Conservation (phyloP, 1,284 basidiomycete species). For the Fistulina hepatica region DNA sequence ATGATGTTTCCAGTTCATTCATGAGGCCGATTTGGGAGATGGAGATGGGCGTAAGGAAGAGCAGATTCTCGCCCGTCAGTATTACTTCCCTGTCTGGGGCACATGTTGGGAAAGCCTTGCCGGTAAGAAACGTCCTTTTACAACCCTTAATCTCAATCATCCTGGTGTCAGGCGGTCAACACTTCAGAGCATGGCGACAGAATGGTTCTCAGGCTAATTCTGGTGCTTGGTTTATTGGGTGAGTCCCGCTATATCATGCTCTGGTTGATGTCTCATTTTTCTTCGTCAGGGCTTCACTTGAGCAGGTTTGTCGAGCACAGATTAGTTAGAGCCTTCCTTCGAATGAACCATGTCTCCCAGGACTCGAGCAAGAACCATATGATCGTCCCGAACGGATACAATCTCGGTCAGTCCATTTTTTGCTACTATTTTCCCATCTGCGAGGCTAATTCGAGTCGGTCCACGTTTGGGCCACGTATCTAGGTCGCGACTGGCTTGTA, state of each 20-base stretch:
- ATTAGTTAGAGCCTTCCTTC: not conserved
- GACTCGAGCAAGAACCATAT: slow-evolving; percentile 57
- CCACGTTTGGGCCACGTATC: no score
- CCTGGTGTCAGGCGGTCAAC: slow-evolving; percentile 54
- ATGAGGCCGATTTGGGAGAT: slow-evolving; percentile 64
- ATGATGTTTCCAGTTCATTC: slow-evolving; percentile 26
- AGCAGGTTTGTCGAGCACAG: not conserved
- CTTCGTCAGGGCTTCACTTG: slow-evolving; percentile 1
- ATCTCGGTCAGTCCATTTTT: slow-evolving; percentile 42
- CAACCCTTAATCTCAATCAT: slow-evolving; percentile 15
- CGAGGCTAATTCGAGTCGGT: not conserved
- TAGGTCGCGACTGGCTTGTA: slow-evolving; percentile 65
- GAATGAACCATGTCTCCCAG: slow-evolving; percentile 21
- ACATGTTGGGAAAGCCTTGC: slow-evolving; percentile 66
- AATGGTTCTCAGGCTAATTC: slow-evolving; percentile 53
- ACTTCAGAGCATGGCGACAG: slow-evolving; percentile 64
- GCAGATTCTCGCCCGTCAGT: slow-evolving; percentile 53
- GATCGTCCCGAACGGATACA: slow-evolving; percentile 68
- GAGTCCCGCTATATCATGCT: slow-evolving; percentile 17
- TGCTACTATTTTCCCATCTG: not conserved
- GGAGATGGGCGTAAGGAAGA: slow-evolving; percentile 54
- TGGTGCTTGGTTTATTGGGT: slow-evolving; percentile 67
- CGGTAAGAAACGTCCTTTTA: slow-evolving; percentile 34
- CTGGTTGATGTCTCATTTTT: slow-evolving; percentile 20
- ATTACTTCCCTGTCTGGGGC: slow-evolving; percentile 54